Percentiles rank a stretch among this genome's conserved stretches.
Conservation (phyloP, 495 filamentous ascomycete genomes). For the Podospora comata region DNA sequence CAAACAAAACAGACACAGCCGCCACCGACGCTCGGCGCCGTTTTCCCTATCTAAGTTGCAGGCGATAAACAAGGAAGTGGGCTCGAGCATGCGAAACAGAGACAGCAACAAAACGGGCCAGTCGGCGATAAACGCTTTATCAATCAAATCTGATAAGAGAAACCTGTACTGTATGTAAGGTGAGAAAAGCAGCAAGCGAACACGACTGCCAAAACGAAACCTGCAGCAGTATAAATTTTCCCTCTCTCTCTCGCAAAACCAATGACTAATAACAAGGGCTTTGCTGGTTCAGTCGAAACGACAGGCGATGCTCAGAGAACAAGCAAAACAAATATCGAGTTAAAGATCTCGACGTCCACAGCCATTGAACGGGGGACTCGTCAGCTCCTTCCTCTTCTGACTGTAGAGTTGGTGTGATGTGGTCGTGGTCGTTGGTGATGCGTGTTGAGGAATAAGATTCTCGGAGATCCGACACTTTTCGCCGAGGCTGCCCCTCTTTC, state of each 20-base stretch:
- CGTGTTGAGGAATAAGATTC: background rate
- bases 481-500: conserved; percentile 1
- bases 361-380: background rate
- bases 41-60: background rate
- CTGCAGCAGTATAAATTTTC: background rate
- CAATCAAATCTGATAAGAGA: conserved; percentile 8
- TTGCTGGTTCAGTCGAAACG: background rate
- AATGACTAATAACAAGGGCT: background rate
- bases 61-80: conserved; percentile 1
- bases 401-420: background rate
- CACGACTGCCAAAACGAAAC: background rate
- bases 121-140: conserved; percentile 2
- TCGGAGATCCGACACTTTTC: conserved; percentile 8
- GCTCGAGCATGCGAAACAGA: background rate
- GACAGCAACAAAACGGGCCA: background rate
- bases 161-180: background rate
- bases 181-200: background rate
- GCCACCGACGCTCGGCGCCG: background rate
- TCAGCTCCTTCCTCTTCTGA: background rate
- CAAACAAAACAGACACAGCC: background rate
- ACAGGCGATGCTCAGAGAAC: background rate
- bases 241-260: background rate
- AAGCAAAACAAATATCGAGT: background rate
- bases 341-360: background rate
- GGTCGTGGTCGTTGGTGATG: background rate